phyloP scores from a whole-genome alignment of 352 stramenopile genomes.

The Aphanomyces stellatus region DNA sequence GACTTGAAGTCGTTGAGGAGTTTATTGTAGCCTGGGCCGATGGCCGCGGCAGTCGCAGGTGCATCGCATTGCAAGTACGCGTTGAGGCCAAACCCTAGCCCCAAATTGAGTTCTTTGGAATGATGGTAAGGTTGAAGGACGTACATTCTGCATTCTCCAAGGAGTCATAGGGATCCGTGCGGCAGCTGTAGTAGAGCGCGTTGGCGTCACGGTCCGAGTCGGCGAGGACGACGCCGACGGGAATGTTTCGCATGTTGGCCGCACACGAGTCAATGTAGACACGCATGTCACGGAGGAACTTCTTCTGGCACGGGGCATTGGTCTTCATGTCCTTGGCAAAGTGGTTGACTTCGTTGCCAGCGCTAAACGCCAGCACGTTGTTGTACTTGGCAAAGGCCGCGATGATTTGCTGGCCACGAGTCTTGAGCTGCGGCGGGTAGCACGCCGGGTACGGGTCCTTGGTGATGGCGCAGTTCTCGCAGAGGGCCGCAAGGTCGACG shows the following conservation, averaged over 20 bases:
- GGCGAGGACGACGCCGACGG: slow-evolving; percentile 67
- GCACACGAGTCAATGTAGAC: slow-evolving; percentile 50
- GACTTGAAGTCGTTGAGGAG: slow-evolving; percentile 47
- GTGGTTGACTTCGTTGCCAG: slow-evolving; percentile 80
- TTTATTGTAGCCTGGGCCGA: slow-evolving; percentile 43
- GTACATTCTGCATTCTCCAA: slow-evolving; percentile 62
- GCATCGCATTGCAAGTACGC: slow-evolving; percentile 70
- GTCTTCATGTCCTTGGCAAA: slow-evolving; percentile 35
- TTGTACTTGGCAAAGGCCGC: slow-evolving; percentile 67
- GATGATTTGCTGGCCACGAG: slow-evolving; percentile 70
- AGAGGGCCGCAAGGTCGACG: slow-evolving; percentile 52
- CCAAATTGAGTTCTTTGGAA: neutral
- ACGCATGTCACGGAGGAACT: slow-evolving; percentile 83
- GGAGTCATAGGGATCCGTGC: slow-evolving; percentile 40
- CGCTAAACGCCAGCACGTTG: no score
- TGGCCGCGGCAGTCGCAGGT: slow-evolving; percentile 18
- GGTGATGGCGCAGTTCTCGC: slow-evolving; percentile 57
- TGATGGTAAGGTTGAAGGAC: neutral
- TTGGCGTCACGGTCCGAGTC: slow-evolving; percentile 52
- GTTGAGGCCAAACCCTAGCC: slow-evolving; percentile 68
- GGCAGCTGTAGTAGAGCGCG: slow-evolving; percentile 78
- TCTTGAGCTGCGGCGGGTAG: slow-evolving; percentile 61
- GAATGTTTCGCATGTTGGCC: slow-evolving; percentile 46
- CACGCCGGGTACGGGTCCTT: slow-evolving; percentile 36
- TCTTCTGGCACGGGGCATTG: slow-evolving; percentile 84